Base-by-base conservation (phyloP, 2,329 filamentous ascomycete species). In the Clonostachys rosea region DNA sequence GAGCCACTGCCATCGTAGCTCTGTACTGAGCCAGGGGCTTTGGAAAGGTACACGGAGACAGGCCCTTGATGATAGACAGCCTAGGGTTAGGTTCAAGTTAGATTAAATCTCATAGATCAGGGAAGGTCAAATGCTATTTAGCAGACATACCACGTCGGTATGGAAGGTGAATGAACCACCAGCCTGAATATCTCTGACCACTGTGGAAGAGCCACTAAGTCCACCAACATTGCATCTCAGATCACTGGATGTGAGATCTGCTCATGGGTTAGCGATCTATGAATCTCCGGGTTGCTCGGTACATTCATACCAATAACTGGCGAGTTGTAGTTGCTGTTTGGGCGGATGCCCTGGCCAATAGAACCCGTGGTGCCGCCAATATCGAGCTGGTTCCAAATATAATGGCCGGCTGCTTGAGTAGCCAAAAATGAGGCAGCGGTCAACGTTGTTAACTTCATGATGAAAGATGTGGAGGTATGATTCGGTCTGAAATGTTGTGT, bases 31-130 rank as follows among this genome's bases (percentile, higher is more conserved):
- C 59, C 52, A 5, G 64, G 63, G 10, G 67, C 65, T 52, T 65
- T 67, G 39, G 67, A 68, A 51, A 70, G 56, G 56, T 66, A 68
- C n/a, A 63, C 65, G 30, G 34, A 50, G 20, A 37, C 37, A 4
- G 65, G 65, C 1, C 66, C 66, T 50, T 69, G 65, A 54, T 69
- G 65, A 49, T 69, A 69, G 37, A 69, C 65, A 24, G 65, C 60
- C 55, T 62, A 9, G 34, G 3, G 1, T 39, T n/a, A 17, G 30
- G 7, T 3, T n/a, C 34, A 5, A 45, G 36, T 41, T n/a, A 47
- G 30, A 16, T 30, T 30, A 12, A 5, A 17, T 42, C 24, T 20
- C 16, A n/a, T 42, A 6, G 12, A 14, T 14, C 9, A 10, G 24
- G 10, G 24, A 30, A 30, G 24, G 24, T 30, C 3, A 30, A 1